A percentile compares a stretch with the other conserved stretches of the same genome.
These are phyloP conservation scores for Codiaeum variegatum DNA, from an alignment of 441 rosid genomes.

Conservation along the genomic window DNA sequence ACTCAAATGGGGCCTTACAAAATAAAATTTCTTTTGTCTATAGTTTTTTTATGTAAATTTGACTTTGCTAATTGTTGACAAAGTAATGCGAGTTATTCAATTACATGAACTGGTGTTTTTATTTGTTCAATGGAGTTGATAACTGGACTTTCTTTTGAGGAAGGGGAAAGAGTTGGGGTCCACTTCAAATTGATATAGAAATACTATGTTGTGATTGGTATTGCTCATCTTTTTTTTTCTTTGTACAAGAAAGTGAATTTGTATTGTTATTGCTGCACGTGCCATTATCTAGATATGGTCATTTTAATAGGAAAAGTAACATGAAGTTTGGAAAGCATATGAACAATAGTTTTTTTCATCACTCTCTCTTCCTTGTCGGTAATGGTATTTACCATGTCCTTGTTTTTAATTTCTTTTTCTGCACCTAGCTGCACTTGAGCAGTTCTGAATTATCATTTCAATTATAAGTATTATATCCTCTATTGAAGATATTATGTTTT, in stretches of 20 bases:
- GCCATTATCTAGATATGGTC: too few species aligned
- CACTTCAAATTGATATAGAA: not conserved
- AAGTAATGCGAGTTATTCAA: slow-evolving; percentile 12
- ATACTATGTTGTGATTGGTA: not conserved
- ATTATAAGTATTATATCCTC: too few species aligned
- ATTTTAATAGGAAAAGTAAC: too few species aligned
- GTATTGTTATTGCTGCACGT: too few species aligned
- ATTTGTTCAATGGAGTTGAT: not conserved
- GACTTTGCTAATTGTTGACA: not conserved
- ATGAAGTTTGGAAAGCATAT: too few species aligned
- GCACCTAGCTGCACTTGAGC: not conserved
- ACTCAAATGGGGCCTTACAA: too few species aligned
- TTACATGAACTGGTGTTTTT: not conserved
- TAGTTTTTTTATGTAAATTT: not conserved
- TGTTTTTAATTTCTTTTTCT: not conserved
- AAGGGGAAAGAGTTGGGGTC: not conserved
- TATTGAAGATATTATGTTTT: too few species aligned
- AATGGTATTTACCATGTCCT: not conserved
- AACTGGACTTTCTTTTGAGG: not conserved
- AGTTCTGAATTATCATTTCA: not conserved
- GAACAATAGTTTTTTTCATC: too few species aligned
- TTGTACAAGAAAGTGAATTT: too few species aligned
- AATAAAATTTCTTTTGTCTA: not conserved
- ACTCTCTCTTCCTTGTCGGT: not conserved
- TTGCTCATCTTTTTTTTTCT: not conserved